These are phyloP conservation scores for Xylaria castorea DNA, from an alignment of 495 filamentous ascomycete species.

Conservation along the genomic window DNA sequence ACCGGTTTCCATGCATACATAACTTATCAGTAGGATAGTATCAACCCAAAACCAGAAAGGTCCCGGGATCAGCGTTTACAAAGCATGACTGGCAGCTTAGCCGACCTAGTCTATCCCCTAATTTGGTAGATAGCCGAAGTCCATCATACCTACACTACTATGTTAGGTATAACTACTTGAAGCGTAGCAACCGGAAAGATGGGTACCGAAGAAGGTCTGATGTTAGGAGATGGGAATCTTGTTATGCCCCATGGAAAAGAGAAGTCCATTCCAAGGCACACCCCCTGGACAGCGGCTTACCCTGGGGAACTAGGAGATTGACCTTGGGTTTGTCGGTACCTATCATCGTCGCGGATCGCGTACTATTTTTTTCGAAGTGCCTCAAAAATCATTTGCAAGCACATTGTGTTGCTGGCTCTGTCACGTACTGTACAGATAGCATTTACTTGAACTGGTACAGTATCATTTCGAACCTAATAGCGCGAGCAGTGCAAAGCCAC, in stretches of 20 bases:
- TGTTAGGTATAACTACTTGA: neutral
- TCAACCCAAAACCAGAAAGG: neutral
- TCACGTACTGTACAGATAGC: neutral
- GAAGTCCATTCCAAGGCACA: conserved; percentile 25
- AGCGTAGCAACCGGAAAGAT: conserved; percentile 11
- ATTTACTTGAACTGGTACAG: neutral
- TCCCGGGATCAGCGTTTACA: conserved; percentile 14
- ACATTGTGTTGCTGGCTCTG: neutral
- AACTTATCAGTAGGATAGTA: neutral
- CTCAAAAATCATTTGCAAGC: neutral
- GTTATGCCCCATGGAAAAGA: conserved; percentile 15
- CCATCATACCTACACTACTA: neutral
- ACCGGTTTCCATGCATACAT: neutral
- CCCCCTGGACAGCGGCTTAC: conserved; percentile 3
- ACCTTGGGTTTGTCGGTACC: neutral
- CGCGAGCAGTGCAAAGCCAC: neutral
- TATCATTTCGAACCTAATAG: conserved; percentile 1
- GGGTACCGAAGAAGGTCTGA: neutral
- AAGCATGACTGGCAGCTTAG: neutral
- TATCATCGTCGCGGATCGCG: neutral
- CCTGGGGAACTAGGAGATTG: conserved; percentile 2
- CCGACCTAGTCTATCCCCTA: neutral
- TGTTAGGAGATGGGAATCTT: conserved; percentile 22
- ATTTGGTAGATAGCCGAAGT: neutral
- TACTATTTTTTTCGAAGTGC: no score